phyloP scores from a whole-genome alignment of 2,329 filamentous ascomycete genomes.

The Ophiocordyceps sinensis region DNA sequence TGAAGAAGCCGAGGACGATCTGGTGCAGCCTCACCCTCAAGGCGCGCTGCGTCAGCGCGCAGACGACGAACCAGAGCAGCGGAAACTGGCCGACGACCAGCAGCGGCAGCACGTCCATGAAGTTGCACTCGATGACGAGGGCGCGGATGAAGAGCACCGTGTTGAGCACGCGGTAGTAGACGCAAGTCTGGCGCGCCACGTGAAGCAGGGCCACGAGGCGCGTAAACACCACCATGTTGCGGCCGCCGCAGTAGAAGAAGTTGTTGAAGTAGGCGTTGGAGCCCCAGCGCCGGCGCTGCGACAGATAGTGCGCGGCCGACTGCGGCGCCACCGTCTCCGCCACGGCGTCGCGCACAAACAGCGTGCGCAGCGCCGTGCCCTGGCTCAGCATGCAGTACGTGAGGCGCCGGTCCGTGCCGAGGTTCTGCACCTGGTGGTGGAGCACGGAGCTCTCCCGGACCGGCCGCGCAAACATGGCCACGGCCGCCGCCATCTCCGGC shows the following conservation, averaged over 20 bases:
- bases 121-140: background rate
- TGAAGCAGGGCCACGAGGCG: background rate
- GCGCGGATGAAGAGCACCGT: background rate
- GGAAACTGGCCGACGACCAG: background rate
- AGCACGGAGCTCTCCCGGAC: background rate
- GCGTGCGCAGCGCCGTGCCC: background rate
- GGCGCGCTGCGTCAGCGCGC: background rate
- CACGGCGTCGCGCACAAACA: background rate
- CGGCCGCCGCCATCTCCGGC: background rate
- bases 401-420: background rate
- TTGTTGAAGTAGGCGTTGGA: conserved; percentile 1
- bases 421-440: background rate
- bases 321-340: background rate
- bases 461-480: background rate
- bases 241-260: background rate
- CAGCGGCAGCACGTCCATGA: background rate
- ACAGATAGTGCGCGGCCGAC: background rate
- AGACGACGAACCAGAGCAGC: background rate
- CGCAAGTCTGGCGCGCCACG: background rate
- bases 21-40: background rate
- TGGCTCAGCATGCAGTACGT: conserved; percentile 1
- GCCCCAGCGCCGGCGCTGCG: background rate
- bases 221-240: background rate
- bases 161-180: background rate
- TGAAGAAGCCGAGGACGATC: background rate